Conservation (phyloP, 2,329 filamentous ascomycete species). For the Cordyceps tenuipes region DNA sequence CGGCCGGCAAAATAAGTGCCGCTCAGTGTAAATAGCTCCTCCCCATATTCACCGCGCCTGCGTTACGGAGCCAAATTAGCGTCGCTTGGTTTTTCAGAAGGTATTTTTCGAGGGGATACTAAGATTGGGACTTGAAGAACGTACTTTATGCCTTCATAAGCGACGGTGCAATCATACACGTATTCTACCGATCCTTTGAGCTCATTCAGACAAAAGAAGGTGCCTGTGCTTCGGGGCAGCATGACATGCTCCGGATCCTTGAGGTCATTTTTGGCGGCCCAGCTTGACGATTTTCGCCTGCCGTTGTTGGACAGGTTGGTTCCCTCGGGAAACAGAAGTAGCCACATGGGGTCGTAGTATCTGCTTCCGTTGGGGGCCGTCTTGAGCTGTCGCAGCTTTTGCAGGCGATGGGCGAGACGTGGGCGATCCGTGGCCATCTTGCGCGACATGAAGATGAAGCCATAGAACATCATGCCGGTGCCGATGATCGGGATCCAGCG, state of each 20-base stretch:
- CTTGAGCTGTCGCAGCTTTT: constrained; percentile 55
- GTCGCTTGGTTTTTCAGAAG: background rate
- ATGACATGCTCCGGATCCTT: constrained; percentile 67
- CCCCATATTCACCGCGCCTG: constrained; percentile 75
- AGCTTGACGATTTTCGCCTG: constrained; percentile 59
- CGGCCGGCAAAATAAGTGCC: constrained; percentile 85
- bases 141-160: constrained; percentile 88
- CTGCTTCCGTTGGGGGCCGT: constrained; percentile 43
- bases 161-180: constrained; percentile 88
- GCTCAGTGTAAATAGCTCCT: constrained; percentile 77
- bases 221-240: constrained; percentile 71
- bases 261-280: constrained; percentile 68
- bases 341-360: constrained; percentile 76
- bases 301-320: constrained; percentile 71
- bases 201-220: constrained; percentile 71
- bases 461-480: constrained; percentile 74
- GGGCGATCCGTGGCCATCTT: constrained; percentile 77
- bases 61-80: background rate
- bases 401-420: constrained; percentile 64
- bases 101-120: background rate
- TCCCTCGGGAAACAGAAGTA: constrained; percentile 79
- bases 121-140: constrained; percentile 28
- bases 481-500: constrained; percentile 75
- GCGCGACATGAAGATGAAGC: constrained; percentile 86
- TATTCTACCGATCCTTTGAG: constrained; percentile 68